These are phyloP conservation scores for Amauroascus niger DNA, from an alignment of 2,329 filamentous ascomycete species.

Conservation along the genomic window DNA sequence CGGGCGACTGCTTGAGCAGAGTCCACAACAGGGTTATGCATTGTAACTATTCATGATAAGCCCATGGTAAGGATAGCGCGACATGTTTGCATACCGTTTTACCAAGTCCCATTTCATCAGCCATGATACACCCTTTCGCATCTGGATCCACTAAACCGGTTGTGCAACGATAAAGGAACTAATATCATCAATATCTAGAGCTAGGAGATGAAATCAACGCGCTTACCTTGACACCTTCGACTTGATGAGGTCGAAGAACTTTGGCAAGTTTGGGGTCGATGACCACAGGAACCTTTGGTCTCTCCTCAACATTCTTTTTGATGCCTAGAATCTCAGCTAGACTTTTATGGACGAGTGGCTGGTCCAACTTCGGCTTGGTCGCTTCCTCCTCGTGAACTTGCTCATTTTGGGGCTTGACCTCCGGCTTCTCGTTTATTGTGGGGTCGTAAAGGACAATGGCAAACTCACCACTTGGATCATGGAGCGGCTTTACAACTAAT, in stretches of 20 bases:
- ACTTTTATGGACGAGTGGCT: slow-evolving; percentile 83
- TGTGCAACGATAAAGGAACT: slow-evolving; percentile 86
- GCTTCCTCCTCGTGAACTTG: slow-evolving; percentile 28
- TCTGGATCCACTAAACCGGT: slow-evolving; percentile 92
- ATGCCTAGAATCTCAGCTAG: slow-evolving; percentile 89
- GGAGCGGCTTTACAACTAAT: slow-evolving; percentile 79
- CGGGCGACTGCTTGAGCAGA: slow-evolving; percentile 84
- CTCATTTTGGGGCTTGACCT: slow-evolving; percentile 37
- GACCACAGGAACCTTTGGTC: slow-evolving; percentile 88
- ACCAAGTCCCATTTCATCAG: slow-evolving; percentile 95
- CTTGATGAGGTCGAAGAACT: slow-evolving; percentile 87
- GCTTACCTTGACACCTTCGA: slow-evolving; percentile 75
- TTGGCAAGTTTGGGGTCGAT: slow-evolving; percentile 86
- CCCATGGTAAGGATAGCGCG: neutral
- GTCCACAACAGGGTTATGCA: slow-evolving; percentile 98
- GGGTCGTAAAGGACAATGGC: slow-evolving; percentile 94
- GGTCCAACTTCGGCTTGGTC: slow-evolving; percentile 54
- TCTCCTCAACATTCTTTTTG: slow-evolving; percentile 76
- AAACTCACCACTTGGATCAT: slow-evolving; percentile 92
- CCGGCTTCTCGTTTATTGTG: slow-evolving; percentile 75
- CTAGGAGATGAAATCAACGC: neutral
- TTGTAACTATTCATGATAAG: slow-evolving; percentile 50
- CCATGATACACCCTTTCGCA: slow-evolving; percentile 98
- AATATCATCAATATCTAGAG: slow-evolving; percentile 18
- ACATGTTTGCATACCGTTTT: slow-evolving; percentile 54